Evolutionary conservation across 176 grass and related monocot genomes (phyloP).

Genomic region (Triticum turgidum): DNA sequence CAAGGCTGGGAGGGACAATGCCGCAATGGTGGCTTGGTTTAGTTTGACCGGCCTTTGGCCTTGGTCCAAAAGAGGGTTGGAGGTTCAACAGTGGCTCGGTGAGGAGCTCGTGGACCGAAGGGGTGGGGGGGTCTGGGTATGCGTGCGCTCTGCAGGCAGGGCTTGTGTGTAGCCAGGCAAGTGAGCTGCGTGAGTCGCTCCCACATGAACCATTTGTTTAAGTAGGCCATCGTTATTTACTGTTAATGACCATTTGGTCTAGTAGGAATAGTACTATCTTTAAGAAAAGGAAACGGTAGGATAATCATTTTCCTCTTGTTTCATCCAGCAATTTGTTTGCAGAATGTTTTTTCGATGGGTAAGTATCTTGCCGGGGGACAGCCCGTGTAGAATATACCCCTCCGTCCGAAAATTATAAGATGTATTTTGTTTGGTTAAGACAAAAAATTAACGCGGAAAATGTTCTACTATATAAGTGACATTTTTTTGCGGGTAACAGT

Average conservation of each 20-base stretch:
- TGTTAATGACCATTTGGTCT: background rate
- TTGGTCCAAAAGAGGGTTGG: slow-evolving; percentile 14
- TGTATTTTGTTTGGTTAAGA: too few relatives aligned
- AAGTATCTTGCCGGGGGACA: too few relatives aligned
- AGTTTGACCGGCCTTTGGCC: slow-evolving; percentile 47
- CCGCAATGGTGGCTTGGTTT: slow-evolving; percentile 16
- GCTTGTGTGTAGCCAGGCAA: background rate
- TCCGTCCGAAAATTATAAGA: too few relatives aligned
- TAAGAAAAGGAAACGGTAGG: background rate
- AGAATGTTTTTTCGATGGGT: too few relatives aligned
- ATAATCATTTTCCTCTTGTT: too few relatives aligned
- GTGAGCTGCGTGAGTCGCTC: background rate
- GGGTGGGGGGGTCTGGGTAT: background rate
- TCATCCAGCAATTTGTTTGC: too few relatives aligned
- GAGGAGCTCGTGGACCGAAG: slow-evolving; percentile 9
- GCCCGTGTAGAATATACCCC: too few relatives aligned
- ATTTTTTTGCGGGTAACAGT: too few relatives aligned
- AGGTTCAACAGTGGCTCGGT: background rate
- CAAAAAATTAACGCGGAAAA: too few relatives aligned
- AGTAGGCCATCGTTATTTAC: background rate
- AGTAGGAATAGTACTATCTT: too few relatives aligned
- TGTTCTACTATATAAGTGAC: too few relatives aligned
- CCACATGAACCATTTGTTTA: slow-evolving; percentile 14
- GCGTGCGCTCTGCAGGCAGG: slow-evolving; percentile 11
- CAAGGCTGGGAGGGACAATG: background rate